phyloP scores from a whole-genome alignment of 2,329 filamentous ascomycete genomes.

The Pseudocercospora crystallina region DNA sequence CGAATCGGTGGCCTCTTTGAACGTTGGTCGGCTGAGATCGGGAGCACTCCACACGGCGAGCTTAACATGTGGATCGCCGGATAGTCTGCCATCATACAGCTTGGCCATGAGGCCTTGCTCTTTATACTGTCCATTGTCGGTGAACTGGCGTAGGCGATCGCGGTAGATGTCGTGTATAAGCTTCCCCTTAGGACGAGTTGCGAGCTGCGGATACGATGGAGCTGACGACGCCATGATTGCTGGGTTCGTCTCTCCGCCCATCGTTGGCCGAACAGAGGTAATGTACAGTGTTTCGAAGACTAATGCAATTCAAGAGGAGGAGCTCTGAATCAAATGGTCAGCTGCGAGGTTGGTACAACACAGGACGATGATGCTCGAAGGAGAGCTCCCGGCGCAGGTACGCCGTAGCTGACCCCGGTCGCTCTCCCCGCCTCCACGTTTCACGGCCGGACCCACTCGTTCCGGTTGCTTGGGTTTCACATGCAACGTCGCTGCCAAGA shows the following conservation, averaged over 20 bases:
- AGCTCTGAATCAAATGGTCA: too few species aligned
- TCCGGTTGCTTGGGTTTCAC: too few species aligned
- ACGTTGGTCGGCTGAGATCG: constrained; percentile 74
- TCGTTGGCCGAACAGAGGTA: constrained; percentile 12
- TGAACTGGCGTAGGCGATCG: constrained; percentile 79
- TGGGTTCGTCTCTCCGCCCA: constrained; percentile 41
- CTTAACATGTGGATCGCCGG: constrained; percentile 74
- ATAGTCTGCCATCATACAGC: constrained; percentile 66
- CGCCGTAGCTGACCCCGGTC: too few species aligned
- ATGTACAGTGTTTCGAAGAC: too few species aligned
- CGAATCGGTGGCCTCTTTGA: constrained; percentile 72
- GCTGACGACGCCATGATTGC: constrained; percentile 26
- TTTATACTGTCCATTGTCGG: constrained; percentile 65
- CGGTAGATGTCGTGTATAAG: constrained; percentile 83
- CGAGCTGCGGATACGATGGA: constrained; percentile 50
- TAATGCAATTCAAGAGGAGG: too few species aligned
- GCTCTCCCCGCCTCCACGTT: too few species aligned
- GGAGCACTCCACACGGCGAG: constrained; percentile 69
- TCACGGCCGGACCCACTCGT: too few species aligned
- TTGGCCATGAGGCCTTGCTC: constrained; percentile 55
- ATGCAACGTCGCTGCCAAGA: too few species aligned
- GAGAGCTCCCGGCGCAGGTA: too few species aligned
- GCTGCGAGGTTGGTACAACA: too few species aligned
- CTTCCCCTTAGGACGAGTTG: constrained; percentile 63
- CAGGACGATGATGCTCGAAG: too few species aligned